Conservation (phyloP, 225 moss, liverwort and hornwort species). For the Rhytidiadelphus loreus region DNA sequence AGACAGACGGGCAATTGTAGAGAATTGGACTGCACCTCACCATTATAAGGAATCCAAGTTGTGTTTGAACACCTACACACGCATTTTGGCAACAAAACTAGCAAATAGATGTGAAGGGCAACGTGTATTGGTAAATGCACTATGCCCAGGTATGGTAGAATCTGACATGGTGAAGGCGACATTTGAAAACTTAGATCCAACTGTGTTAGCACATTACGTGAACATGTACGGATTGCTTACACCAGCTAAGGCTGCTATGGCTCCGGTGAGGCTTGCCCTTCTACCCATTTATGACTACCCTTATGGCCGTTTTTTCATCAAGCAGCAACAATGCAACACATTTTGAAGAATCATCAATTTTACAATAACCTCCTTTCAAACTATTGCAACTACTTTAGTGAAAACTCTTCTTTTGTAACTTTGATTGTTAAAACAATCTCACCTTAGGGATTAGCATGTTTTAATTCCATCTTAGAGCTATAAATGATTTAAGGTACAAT, state of each 20-base stretch:
- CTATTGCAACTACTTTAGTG: not conserved
- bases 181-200: not conserved
- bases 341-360: not conserved
- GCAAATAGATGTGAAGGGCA: not conserved
- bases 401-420: not conserved
- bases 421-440: too few species aligned
- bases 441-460: too few species aligned
- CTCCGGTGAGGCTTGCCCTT: not conserved
- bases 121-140: not conserved
- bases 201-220: too few species aligned
- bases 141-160: not conserved
- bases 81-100: not conserved
- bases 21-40: not conserved
- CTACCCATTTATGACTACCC: not conserved
- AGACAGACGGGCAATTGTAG: not conserved
- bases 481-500: not conserved
- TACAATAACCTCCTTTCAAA: too few species aligned
- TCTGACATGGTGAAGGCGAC: not conserved
- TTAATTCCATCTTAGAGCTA: too few species aligned
- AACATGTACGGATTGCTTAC: not conserved
- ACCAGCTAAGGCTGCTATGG: not conserved
- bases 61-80: not conserved
- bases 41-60: not conserved
- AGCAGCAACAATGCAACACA: not conserved
- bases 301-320: not conserved